Evolutionary conservation across 768 basidiomycete species (phyloP).

Genomic region (Scleroderma bovista): DNA sequence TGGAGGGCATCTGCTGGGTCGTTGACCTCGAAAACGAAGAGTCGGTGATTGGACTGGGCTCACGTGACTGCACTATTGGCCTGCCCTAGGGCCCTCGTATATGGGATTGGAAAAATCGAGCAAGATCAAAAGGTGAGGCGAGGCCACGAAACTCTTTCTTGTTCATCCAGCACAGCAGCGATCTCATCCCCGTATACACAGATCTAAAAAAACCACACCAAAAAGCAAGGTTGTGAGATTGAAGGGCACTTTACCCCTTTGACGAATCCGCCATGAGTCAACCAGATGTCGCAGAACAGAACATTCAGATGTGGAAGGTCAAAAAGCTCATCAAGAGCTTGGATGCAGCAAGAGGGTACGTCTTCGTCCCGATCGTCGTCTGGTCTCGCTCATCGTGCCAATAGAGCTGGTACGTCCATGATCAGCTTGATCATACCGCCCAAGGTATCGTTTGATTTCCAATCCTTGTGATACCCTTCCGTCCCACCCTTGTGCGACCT

Average conservation of each 20-base stretch:
- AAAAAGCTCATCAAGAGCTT: slow-evolving; percentile 99
- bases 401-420: slow-evolving; percentile 94
- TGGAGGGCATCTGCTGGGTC: not conserved
- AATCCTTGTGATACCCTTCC: slow-evolving; percentile 2
- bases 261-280: slow-evolving; percentile 62
- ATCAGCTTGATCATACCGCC: slow-evolving; percentile 97
- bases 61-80: slow-evolving; percentile 1
- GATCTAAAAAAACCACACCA: not conserved
- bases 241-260: slow-evolving; percentile 6
- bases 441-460: slow-evolving; percentile 47
- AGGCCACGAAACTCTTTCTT: not conserved
- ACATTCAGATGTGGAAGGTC: slow-evolving; percentile 97
- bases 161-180: not conserved
- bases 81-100: slow-evolving; percentile 9
- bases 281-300: slow-evolving; percentile 81
- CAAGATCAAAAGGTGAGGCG: not conserved
- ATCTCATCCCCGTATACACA: not conserved
- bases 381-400: slow-evolving; percentile 17
- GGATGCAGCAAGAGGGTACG: slow-evolving; percentile 63
- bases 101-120: slow-evolving; percentile 6
- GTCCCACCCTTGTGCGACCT: slow-evolving; percentile 5
- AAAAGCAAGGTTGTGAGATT: not conserved
- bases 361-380: not conserved
- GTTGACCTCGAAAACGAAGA: not conserved
- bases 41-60: slow-evolving; percentile 3